Evolutionary conservation across 1,139 yeast species (phyloP).

Genomic region (Nakaseomyces sp.): DNA sequence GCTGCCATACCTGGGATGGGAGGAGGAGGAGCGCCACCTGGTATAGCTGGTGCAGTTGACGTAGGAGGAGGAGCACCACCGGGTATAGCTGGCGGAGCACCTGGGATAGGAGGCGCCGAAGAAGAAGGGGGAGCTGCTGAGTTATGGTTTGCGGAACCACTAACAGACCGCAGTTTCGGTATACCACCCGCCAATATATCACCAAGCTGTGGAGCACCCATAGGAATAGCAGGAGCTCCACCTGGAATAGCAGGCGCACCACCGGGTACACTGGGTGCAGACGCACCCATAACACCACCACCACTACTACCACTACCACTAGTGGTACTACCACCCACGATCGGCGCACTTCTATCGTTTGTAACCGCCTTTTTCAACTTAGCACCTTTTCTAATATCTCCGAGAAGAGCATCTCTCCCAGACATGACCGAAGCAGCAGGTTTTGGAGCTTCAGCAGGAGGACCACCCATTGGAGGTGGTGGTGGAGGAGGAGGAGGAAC

Average conservation of each 20-base stretch:
- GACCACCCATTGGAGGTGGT: conserved; percentile 23
- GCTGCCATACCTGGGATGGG: conserved; percentile 23
- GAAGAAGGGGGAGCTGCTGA: conserved; percentile 12
- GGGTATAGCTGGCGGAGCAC: conserved; percentile 13
- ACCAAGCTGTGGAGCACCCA: conserved; percentile 46
- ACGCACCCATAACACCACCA: conserved; percentile 7
- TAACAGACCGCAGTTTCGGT: conserved; percentile 59
- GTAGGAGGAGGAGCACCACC: background rate
- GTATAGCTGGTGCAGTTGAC: conserved; percentile 30
- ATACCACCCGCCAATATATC: conserved; percentile 81
- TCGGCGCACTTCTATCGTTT: conserved; percentile 57
- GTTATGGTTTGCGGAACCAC: conserved; percentile 10
- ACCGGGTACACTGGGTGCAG: conserved; percentile 13
- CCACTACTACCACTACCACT: conserved; percentile 10
- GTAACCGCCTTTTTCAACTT: conserved; percentile 68
- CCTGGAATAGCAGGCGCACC: background rate
- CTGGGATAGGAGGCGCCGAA: conserved; percentile 28
- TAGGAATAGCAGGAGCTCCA: conserved; percentile 27
- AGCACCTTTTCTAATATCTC: conserved; percentile 78
- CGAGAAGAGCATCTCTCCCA: conserved; percentile 72
- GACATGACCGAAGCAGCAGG: conserved; percentile 26
- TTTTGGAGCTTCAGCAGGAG: conserved; percentile 20
- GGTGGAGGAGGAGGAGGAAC: conserved; percentile 33
- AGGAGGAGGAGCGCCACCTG: conserved; percentile 10
- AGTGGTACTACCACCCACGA: conserved; percentile 36